phyloP scores from a whole-genome alignment of 2,329 filamentous ascomycete species.

The Penicillium sp. region DNA sequence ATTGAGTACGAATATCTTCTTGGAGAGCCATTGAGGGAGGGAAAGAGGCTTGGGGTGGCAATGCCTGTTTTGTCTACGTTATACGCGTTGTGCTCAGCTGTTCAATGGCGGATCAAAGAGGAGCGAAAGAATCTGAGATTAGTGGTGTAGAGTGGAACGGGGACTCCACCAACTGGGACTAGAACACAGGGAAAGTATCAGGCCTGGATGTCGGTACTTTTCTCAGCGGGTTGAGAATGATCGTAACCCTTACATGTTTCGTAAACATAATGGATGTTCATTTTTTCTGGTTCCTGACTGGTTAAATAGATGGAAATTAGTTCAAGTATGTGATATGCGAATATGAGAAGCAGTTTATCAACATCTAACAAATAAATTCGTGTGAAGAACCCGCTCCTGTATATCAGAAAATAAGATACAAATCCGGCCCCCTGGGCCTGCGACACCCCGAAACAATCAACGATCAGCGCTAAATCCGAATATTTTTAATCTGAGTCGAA shows the following conservation, averaged over 20 bases:
- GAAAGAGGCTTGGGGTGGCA: neutral
- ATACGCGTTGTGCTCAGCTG: neutral
- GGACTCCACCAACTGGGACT: too few relatives aligned
- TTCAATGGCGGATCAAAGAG: neutral
- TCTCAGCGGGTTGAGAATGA: too few relatives aligned
- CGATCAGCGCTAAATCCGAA: neutral
- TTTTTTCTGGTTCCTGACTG: too few relatives aligned
- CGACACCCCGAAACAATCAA: neutral
- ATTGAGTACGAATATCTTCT: neutral
- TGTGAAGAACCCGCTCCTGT: neutral
- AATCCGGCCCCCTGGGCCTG: neutral
- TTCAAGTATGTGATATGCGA: too few relatives aligned
- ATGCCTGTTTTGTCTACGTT: neutral
- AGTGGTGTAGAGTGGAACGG: too few relatives aligned
- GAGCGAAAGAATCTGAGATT: neutral
- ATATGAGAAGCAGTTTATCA: too few relatives aligned
- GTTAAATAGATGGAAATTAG: too few relatives aligned
- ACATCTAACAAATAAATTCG: neutral
- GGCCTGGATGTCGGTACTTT: too few relatives aligned
- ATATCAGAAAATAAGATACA: neutral
- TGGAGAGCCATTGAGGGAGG: neutral
- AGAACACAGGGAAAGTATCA: too few relatives aligned
- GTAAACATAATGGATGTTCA: too few relatives aligned
- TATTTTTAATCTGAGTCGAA: too few relatives aligned
- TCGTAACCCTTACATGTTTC: too few relatives aligned